A percentile compares a stretch with the other conserved stretches of the same genome.
These are phyloP conservation scores for Myxozyma melibiosi DNA, from an alignment of 805 yeast species.

Conservation along the genomic window DNA sequence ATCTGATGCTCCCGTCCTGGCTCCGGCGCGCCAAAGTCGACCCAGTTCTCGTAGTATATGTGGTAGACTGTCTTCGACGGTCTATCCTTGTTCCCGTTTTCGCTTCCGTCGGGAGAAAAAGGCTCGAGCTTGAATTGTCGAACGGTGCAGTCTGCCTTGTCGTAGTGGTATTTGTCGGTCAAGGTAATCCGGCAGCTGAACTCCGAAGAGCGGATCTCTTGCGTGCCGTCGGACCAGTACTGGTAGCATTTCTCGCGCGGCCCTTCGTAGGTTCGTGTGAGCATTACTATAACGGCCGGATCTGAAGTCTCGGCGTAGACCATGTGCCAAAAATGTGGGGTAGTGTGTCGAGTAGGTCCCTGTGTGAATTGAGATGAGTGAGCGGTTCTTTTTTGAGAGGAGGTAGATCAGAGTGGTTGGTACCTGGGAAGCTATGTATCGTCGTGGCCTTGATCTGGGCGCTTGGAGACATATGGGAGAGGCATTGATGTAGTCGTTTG, in stretches of 20 bases:
- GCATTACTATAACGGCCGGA: slow-evolving; percentile 63
- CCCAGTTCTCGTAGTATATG: slow-evolving; percentile 79
- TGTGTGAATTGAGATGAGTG: slow-evolving; percentile 45
- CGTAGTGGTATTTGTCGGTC: background rate
- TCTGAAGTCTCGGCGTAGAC: slow-evolving; percentile 69
- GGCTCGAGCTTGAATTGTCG: slow-evolving; percentile 16
- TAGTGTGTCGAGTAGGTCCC: slow-evolving; percentile 78
- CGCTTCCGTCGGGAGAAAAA: slow-evolving; percentile 20
- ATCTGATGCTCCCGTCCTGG: slow-evolving; percentile 56
- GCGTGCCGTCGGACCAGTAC: slow-evolving; percentile 69
- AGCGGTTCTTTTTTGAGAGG: no score
- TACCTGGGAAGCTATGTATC: slow-evolving; percentile 47
- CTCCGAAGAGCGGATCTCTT: slow-evolving; percentile 1
- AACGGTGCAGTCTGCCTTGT: slow-evolving; percentile 31
- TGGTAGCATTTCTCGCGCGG: slow-evolving; percentile 79
- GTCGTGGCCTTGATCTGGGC: slow-evolving; percentile 31
- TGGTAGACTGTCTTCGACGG: slow-evolving; percentile 49
- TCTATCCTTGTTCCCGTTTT: no score
- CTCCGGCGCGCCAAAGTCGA: slow-evolving; percentile 70
- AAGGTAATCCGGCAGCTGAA: slow-evolving; percentile 12
- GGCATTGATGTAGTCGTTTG: slow-evolving; percentile 79
- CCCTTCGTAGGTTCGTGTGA: slow-evolving; percentile 75
- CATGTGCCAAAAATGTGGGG: slow-evolving; percentile 84
- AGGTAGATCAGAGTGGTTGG: background rate
- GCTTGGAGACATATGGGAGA: slow-evolving; percentile 60